phyloP scores from a whole-genome alignment of 2,329 filamentous ascomycete genomes.

The Furcasterigmium furcatum region DNA sequence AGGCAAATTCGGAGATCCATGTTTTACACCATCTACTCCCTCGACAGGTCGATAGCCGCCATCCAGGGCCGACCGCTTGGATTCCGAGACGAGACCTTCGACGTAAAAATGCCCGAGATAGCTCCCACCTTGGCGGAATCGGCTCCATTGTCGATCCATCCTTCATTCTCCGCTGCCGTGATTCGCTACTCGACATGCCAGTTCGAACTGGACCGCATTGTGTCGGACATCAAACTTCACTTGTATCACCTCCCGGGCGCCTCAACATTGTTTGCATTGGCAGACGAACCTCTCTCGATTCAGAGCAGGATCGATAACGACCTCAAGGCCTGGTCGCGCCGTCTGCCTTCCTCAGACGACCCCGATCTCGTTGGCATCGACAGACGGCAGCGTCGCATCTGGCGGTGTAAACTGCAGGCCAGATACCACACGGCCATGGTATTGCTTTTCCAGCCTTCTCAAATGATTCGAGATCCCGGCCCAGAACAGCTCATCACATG shows the following conservation, averaged over 20 bases:
- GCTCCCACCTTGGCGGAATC: not conserved
- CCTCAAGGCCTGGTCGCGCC: slow-evolving; percentile 10
- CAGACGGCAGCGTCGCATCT: slow-evolving; percentile 10
- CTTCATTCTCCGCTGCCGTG: slow-evolving; percentile 9
- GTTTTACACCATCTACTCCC: slow-evolving; percentile 30
- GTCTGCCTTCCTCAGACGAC: slow-evolving; percentile 2
- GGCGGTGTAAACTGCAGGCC: slow-evolving; percentile 22
- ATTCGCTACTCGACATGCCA: slow-evolving; percentile 18
- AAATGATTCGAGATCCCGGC: slow-evolving; percentile 23
- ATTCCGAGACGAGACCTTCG: slow-evolving; percentile 31
- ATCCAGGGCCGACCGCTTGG: slow-evolving; percentile 33
- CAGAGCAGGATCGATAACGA: slow-evolving; percentile 12
- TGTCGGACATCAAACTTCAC: slow-evolving; percentile 18
- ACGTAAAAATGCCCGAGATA: slow-evolving; percentile 18
- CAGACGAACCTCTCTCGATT: slow-evolving; percentile 3
- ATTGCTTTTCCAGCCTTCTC: slow-evolving; percentile 31
- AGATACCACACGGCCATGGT: slow-evolving; percentile 27
- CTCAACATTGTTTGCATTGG: slow-evolving; percentile 11
- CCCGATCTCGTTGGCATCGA: slow-evolving; percentile 6
- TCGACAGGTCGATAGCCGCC: slow-evolving; percentile 30
- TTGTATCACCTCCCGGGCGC: slow-evolving; percentile 17
- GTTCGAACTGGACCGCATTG: slow-evolving; percentile 19
- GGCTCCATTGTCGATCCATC: not conserved
- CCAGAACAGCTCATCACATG: slow-evolving; percentile 22
- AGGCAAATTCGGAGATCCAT: slow-evolving; percentile 18